Evolutionary conservation across 352 stramenopile species (phyloP), one percentile per base, ranked within the genome.

Genomic region (Globisporangium cylindrosporum): DNA sequence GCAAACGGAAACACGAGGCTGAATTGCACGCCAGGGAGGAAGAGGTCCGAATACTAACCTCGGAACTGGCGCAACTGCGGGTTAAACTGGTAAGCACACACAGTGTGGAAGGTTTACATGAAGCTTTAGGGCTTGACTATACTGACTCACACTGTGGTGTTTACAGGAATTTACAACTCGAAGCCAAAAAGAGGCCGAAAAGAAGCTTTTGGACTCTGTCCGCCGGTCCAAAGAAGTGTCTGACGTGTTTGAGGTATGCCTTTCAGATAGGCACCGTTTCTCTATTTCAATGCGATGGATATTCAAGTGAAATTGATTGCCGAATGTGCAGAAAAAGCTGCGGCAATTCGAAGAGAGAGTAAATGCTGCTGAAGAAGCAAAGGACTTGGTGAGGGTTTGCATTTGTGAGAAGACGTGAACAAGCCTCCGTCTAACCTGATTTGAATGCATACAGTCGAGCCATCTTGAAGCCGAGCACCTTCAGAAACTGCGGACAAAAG

Each of bases 101-200:
- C 14, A 34, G 1, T 18, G 20, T 18, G 15, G 18, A 60, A 36
- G 7, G 1, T 12, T 12, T 60, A 25, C 8, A 43, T 8, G 4
- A 25, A 41, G 24, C 15, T 12, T n/a, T 22, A 25, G 32, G 1
- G 18, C 20, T 25, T 36, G 38, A 3, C 18, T 29, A 14, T 59
- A 0, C 12, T 49, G 14, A 14, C 38, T 22, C 43, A n/a, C 64
- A 15, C 2, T 15, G 14, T 36, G 20, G 22, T 46, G 1, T 59
- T 9, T 46, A 7, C 27, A 86, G 79, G 84, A 91, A 18, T 58
- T 76, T n/a, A 64, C 70, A 20, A 61, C 41, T 14, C 72, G 81
- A 5, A 82, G 72, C 22, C 81, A 90, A 20, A 85, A 84, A 22
- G 84, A 92, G 34, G 54, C 72, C 8, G 81, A 92, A 41, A 82